Evolutionary conservation across 2,329 filamentous ascomycete genomes (phyloP), one percentile per base, ranked within the genome.

Genomic region (Onygenales sp.): DNA sequence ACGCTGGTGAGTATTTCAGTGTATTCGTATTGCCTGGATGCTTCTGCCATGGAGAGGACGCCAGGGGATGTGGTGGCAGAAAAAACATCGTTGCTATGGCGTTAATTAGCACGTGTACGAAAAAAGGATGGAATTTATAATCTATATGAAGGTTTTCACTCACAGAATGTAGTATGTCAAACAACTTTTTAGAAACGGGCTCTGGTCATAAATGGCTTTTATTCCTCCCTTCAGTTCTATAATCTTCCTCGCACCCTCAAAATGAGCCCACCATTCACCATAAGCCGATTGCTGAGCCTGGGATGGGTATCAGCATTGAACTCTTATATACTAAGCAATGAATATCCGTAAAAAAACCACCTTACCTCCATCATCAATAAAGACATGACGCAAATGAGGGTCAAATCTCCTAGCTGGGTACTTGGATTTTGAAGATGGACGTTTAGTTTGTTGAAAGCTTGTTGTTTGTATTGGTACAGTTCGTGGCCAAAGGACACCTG

Each of bases 161-260:
- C 27, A 57, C 57, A 59, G 14, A 50, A 59, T 56, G 51, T 53
- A 59, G 34, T 51, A 59, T 11, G 47, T 49, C 21, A 59, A 39
- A 13, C n/a, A 36, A n/a, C 36, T 42, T 13, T 48, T 53, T 6
- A 56, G 27, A 31, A 6, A 37, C 6, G 56, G 49, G n/a, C 21
- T 52, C 32, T 52, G 52, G 2, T 45, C n/a, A 14, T 39, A 52
- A 9, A 61, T 43, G 7, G 53, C 37, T 27, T 39, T 43, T 33
- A 61, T 39, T 2, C 60, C 60, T 13, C 59, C 60, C 46, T 55
- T 54, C 21, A 62, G 48, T 32, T 54, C 31, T 27, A 62, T 56
- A 40, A 62, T 61, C 44, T 53, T 58, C 31, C 46, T 52, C 31
- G 59, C 52, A 3, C 58, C 60, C 50, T 60, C 52, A 43, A 59